Percentiles rank a stretch among this genome's conserved stretches.
phyloP scores from a whole-genome alignment of 345 rosid species.

The Syzygium oleosum region DNA sequence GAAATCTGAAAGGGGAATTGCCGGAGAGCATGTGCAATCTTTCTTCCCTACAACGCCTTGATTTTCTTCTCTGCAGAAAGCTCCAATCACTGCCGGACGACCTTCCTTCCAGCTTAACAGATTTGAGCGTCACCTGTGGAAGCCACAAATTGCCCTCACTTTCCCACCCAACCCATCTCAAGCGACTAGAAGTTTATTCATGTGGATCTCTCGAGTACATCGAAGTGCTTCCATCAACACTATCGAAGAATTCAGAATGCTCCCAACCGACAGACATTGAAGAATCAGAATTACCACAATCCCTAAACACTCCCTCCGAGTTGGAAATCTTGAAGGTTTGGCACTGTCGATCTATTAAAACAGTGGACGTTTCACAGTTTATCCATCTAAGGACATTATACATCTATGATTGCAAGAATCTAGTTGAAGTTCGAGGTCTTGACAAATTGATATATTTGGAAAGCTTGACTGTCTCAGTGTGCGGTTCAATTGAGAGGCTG shows the following conservation, averaged over 20 bases:
- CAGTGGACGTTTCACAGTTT: not conserved
- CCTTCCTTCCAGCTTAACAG: not conserved
- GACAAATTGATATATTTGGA: not conserved
- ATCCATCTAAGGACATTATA: not conserved
- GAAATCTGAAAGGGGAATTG: rapidly evolving
- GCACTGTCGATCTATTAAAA: rapidly evolving
- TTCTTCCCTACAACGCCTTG: not conserved
- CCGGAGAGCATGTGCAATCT: not conserved
- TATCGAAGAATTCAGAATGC: not conserved
- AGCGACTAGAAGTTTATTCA: rapidly evolving
- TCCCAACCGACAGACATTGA: not conserved
- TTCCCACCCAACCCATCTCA: not conserved
- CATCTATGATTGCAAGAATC: rapidly evolving
- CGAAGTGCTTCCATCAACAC: not conserved
- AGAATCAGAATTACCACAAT: not conserved
- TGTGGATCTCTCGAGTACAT: not conserved
- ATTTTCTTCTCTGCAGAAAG: rapidly evolving
- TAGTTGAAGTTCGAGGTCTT: not conserved
- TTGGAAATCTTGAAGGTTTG: rapidly evolving
- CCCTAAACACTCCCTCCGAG: not conserved
- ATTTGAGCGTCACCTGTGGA: not conserved
- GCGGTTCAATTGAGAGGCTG: not conserved
- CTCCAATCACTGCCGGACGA: not conserved
- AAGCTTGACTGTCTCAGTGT: rapidly evolving
- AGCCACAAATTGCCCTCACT: not conserved